Percentiles rank a stretch among this genome's conserved stretches.
Conservation (phyloP, 2,329 filamentous ascomycete species). For the Colletotrichum simmondsii region DNA sequence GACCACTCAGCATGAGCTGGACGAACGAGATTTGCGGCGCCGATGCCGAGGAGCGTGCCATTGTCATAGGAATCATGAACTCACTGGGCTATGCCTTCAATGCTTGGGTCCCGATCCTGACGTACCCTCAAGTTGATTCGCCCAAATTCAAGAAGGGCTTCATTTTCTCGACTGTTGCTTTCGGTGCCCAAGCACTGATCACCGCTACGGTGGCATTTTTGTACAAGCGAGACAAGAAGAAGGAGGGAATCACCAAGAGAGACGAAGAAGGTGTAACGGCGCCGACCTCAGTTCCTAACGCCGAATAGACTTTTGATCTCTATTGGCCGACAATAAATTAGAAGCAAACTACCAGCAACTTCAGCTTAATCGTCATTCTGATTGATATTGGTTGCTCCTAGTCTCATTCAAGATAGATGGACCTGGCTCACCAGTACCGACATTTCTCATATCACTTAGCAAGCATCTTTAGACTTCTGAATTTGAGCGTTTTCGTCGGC, state of each 20-base stretch:
- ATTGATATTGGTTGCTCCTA: too few species aligned
- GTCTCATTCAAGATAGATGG: too few species aligned
- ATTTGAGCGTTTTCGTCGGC: too few species aligned
- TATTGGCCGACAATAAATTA: too few species aligned
- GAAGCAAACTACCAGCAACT: too few species aligned
- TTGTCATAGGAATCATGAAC: constrained; percentile 33
- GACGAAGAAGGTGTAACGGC: constrained; percentile 9
- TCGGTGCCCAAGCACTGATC: constrained; percentile 17
- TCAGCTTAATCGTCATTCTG: too few species aligned
- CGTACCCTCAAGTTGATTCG: constrained; percentile 58
- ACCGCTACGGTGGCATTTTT: constrained; percentile 17
- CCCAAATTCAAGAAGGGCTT: constrained; percentile 56
- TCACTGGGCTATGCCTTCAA: constrained; percentile 54
- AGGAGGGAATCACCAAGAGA: background rate
- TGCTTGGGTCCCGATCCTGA: constrained; percentile 66
- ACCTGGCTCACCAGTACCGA: too few species aligned
- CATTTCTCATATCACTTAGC: too few species aligned
- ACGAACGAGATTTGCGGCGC: constrained; percentile 30
- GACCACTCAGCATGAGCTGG: constrained; percentile 30
- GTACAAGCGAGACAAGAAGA: constrained; percentile 21
- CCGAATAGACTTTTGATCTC: background rate
- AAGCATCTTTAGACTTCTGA: too few species aligned
- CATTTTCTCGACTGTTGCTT: constrained; percentile 41
- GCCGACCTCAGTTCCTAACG: background rate
- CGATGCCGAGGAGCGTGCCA: constrained; percentile 27